These are phyloP conservation scores for Podochytrium sp. DNA, from an alignment of 192 early-diverging fungal genomes.

Conservation along the genomic window DNA sequence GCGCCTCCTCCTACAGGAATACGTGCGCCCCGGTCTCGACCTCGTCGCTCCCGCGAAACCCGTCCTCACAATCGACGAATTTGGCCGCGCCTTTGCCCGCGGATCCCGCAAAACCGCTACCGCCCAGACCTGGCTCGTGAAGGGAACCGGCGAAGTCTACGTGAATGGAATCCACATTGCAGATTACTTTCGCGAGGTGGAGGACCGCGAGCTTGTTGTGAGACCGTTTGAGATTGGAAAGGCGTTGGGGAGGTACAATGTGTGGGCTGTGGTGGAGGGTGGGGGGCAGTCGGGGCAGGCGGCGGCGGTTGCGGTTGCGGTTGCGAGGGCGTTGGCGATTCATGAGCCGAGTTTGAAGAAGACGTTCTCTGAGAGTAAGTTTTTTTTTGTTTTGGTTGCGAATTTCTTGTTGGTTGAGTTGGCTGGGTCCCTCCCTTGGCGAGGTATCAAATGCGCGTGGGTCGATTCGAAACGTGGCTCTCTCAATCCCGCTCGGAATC, in stretches of 20 bases:
- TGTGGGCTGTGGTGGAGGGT: slow-evolving; percentile 79
- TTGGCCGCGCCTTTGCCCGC: slow-evolving; percentile 73
- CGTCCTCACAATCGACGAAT: slow-evolving; percentile 57
- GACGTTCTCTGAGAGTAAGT: slow-evolving; percentile 55
- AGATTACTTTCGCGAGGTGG: slow-evolving; percentile 72
- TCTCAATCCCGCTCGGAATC: no score
- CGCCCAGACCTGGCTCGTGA: slow-evolving; percentile 76
- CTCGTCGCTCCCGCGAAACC: slow-evolving; percentile 6
- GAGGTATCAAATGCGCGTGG: no score
- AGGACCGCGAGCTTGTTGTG: slow-evolving; percentile 71
- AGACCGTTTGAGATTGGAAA: slow-evolving; percentile 73
- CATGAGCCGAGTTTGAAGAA: slow-evolving; percentile 65
- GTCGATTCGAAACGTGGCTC: no score
- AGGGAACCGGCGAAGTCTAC: slow-evolving; percentile 60
- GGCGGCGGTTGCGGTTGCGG: slow-evolving; percentile 80
- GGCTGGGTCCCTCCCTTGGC: no score
- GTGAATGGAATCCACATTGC: slow-evolving; percentile 79
- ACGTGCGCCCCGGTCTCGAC: slow-evolving; percentile 35
- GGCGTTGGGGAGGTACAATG: slow-evolving; percentile 80
- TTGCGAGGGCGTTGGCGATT: slow-evolving; percentile 72
- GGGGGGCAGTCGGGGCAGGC: slow-evolving; percentile 87
- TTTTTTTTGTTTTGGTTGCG: no score
- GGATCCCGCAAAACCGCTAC: slow-evolving; percentile 83
- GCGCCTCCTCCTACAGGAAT: slow-evolving; percentile 23
- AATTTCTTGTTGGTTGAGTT: no score